These are phyloP conservation scores for Citrus inodora DNA, from an alignment of 345 rosid genomes.

Conservation along the genomic window DNA sequence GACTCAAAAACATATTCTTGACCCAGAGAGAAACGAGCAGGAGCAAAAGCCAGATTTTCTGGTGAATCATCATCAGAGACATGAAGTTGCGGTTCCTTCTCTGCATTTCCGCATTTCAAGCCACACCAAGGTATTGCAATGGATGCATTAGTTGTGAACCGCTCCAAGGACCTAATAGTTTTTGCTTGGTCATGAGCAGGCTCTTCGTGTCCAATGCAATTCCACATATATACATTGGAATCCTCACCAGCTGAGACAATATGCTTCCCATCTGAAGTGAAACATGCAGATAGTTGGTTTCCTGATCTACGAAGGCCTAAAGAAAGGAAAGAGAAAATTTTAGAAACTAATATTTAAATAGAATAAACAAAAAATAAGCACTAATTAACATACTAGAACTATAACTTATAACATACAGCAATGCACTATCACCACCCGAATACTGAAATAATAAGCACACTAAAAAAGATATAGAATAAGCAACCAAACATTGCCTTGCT, in stretches of 20 bases:
- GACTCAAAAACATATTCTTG: conserved; percentile 60
- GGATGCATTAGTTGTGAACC: conserved; percentile 69
- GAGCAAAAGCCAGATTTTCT: conserved; percentile 37
- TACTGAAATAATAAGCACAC: neutral
- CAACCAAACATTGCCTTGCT: neutral
- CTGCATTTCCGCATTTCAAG: conserved; percentile 24
- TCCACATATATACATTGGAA: conserved; percentile 79
- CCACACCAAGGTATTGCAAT: conserved; percentile 88
- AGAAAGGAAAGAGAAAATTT: neutral
- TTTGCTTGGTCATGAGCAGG: conserved; percentile 31
- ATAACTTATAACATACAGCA: neutral
- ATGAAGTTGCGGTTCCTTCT: conserved; percentile 24
- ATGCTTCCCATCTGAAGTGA: conserved; percentile 77
- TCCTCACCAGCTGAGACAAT: conserved; percentile 82
- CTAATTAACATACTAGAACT: neutral
- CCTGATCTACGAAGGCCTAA: conserved; percentile 55
- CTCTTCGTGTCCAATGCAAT: conserved; percentile 36
- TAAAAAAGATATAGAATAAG: neutral
- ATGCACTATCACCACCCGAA: neutral
- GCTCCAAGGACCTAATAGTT: conserved; percentile 61
- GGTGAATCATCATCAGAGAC: conserved; percentile 17
- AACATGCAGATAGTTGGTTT: conserved; percentile 60
- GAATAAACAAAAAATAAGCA: neutral
- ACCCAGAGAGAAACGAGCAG: conserved; percentile 52
- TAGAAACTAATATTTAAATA: conserved; percentile 1